Conservation (phyloP, 352 stramenopile species). For the Globisporangium recalcitrans region DNA sequence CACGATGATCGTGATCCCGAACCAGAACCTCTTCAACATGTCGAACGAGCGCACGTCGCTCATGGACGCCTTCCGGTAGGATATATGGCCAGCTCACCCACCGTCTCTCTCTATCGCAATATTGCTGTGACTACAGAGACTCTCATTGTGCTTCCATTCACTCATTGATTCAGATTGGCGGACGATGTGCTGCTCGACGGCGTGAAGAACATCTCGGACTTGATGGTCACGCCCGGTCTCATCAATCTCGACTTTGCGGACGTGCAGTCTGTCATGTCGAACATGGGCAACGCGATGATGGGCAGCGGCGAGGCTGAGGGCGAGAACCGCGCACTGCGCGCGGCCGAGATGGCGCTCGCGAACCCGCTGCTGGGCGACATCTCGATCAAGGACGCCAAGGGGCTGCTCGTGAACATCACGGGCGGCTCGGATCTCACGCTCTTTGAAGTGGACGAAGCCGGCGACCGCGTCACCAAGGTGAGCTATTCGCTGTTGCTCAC, state of each 20-base stretch:
- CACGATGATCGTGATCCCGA: conserved; percentile 87
- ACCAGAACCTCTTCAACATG: conserved; percentile 89
- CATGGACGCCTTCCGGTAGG: conserved; percentile 82
- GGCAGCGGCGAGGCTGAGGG: conserved; percentile 89
- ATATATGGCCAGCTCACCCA: neutral
- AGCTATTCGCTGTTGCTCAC: neutral
- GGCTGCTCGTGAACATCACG: conserved; percentile 95
- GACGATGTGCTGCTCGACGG: conserved; percentile 83
- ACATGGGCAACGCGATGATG: conserved; percentile 88
- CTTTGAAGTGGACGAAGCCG: conserved; percentile 88
- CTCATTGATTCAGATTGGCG: conserved; percentile 41
- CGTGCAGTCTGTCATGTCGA: conserved; percentile 85
- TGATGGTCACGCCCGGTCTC: conserved; percentile 86
- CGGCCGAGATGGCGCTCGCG: conserved; percentile 80
- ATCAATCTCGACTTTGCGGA: conserved; percentile 88
- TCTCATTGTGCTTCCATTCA: neutral
- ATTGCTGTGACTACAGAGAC: neutral
- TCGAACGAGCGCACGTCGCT: conserved; percentile 81
- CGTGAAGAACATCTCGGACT: conserved; percentile 86
- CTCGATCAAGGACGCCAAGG: conserved; percentile 88
- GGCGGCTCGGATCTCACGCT: conserved; percentile 92
- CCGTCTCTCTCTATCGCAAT: neutral
- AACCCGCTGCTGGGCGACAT: conserved; percentile 89
- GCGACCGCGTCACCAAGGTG: conserved; percentile 74
- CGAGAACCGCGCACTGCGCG: conserved; percentile 80